These are phyloP conservation scores for Septoria linicola DNA, from an alignment of 2,329 filamentous ascomycete genomes.

Conservation along the genomic window DNA sequence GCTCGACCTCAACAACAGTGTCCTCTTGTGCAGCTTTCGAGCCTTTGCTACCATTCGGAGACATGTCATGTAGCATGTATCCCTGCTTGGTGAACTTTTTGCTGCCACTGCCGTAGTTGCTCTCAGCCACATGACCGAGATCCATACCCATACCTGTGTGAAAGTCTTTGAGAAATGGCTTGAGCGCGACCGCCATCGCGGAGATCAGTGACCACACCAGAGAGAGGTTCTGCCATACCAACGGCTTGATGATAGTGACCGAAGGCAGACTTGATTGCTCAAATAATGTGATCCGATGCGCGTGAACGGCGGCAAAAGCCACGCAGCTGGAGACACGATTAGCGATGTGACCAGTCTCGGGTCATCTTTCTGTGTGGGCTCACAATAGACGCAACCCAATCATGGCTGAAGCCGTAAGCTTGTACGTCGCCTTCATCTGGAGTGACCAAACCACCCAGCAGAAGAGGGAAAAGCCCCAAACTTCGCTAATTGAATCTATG, in stretches of 20 bases:
- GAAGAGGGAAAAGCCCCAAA: slow-evolving; percentile 19
- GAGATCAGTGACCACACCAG: slow-evolving; percentile 19
- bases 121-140: slow-evolving; percentile 10
- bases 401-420: slow-evolving; percentile 18
- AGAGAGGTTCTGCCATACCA: slow-evolving; percentile 19
- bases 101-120: slow-evolving; percentile 15
- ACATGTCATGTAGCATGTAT: slow-evolving; percentile 15
- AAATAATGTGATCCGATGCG: not conserved
- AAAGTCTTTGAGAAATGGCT: slow-evolving; percentile 21
- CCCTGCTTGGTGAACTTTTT: slow-evolving; percentile 4
- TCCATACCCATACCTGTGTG: slow-evolving; percentile 23
- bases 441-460: slow-evolving; percentile 17
- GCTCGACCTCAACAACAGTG: not conserved
- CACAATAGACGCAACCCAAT: slow-evolving; percentile 18
- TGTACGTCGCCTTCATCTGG: slow-evolving; percentile 18
- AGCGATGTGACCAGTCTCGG: not conserved
- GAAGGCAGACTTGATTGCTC: not conserved
- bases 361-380: not conserved
- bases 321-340: not conserved
- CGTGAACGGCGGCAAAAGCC: slow-evolving; percentile 3
- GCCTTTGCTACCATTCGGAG: slow-evolving; percentile 4
- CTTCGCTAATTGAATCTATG: slow-evolving; percentile 15
- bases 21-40: slow-evolving; percentile 2
- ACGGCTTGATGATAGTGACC: slow-evolving; percentile 12
- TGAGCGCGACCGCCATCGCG: slow-evolving; percentile 20